phyloP scores from a whole-genome alignment of 2,329 filamentous ascomycete species.

The Penicillium oxalicum region DNA sequence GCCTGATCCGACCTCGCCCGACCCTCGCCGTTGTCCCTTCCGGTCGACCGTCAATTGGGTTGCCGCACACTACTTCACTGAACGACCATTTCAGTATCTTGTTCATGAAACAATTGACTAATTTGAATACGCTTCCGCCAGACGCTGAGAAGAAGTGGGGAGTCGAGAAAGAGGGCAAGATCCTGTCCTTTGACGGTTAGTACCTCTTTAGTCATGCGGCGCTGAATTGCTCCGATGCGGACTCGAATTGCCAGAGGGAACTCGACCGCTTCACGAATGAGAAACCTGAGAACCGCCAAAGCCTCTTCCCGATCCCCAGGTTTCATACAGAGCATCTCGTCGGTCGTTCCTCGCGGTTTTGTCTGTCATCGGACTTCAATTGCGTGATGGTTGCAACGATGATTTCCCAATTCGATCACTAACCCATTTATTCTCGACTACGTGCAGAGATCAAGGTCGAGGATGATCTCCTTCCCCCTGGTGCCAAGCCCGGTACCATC shows the following conservation, averaged over 20 bases:
- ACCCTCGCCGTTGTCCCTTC: slow-evolving; percentile 14
- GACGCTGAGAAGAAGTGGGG: slow-evolving; percentile 37
- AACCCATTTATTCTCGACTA: slow-evolving; percentile 19
- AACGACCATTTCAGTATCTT: neutral
- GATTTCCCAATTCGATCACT: neutral
- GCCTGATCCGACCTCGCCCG: slow-evolving; percentile 22
- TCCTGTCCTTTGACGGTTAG: slow-evolving; percentile 43
- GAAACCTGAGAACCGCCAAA: slow-evolving; percentile 5
- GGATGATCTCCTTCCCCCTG: slow-evolving; percentile 78
- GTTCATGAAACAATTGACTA: slow-evolving; percentile 15
- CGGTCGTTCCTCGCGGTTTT: slow-evolving; percentile 9
- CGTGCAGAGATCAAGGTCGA: slow-evolving; percentile 70
- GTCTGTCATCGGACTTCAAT: slow-evolving; percentile 1
- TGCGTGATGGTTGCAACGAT: neutral
- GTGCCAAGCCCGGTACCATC: slow-evolving; percentile 73
- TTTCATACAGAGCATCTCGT: slow-evolving; percentile 8
- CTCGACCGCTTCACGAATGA: neutral
- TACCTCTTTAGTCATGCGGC: slow-evolving; percentile 12
- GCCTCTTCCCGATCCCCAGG: neutral
- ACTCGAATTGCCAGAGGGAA: slow-evolving; percentile 4
- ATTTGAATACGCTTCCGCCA: slow-evolving; percentile 19
- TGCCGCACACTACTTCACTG: slow-evolving; percentile 1
- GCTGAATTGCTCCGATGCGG: slow-evolving; percentile 11
- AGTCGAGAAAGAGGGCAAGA: slow-evolving; percentile 39
- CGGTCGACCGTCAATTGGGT: slow-evolving; percentile 19